Evolutionary conservation across 2,329 filamentous ascomycete species (phyloP).

Genomic region (Apiospora koreana): DNA sequence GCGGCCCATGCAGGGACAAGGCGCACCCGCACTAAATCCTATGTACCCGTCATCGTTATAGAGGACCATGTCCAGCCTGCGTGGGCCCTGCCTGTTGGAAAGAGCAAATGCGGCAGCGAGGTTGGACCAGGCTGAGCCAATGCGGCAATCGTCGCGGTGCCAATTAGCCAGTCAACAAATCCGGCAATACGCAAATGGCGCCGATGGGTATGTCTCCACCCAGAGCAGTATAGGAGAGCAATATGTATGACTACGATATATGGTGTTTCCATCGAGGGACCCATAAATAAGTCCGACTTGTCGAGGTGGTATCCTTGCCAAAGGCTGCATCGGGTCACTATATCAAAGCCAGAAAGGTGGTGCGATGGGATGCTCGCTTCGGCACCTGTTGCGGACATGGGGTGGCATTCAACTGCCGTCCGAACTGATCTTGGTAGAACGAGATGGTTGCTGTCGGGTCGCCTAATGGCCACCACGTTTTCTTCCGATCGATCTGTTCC

Average conservation of each 20-base stretch:
- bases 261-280: neutral
- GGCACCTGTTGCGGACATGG: neutral
- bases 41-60: conserved; percentile 11
- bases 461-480: neutral
- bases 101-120: neutral
- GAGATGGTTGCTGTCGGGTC: neutral
- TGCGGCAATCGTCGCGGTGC: neutral
- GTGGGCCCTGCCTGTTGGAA: neutral
- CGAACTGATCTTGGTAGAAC: neutral
- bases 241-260: neutral
- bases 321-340: neutral
- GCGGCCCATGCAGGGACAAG: neutral
- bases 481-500: neutral
- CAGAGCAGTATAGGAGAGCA: neutral
- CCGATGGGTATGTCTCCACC: neutral
- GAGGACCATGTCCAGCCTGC: neutral
- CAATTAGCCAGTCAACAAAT: neutral
- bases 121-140: neutral
- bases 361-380: neutral
- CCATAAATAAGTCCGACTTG: neutral
- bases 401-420: neutral
- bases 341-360: neutral
- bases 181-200: neutral
- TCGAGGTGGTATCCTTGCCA: neutral
- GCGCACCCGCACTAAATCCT: neutral